phyloP scores from a whole-genome alignment of 1,139 yeast species.

The Candida albicans region DNA sequence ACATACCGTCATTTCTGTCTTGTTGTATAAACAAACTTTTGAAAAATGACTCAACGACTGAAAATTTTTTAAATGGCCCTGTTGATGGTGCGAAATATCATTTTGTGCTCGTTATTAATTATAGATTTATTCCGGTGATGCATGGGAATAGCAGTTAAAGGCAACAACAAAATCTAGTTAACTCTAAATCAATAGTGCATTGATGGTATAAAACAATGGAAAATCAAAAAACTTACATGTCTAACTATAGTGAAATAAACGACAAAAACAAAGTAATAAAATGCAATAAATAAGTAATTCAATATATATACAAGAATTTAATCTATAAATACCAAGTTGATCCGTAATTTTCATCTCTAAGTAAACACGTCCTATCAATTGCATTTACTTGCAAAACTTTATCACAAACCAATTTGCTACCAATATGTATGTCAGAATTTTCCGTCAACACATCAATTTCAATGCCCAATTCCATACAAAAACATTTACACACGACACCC shows the following conservation, averaged over 20 bases:
- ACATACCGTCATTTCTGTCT: no score
- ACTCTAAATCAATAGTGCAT: no score
- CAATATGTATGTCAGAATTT: slow-evolving; percentile 30
- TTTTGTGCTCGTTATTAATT: background rate
- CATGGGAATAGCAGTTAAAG: no score
- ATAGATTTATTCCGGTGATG: no score
- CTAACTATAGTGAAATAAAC: background rate
- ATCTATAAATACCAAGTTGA: slow-evolving; percentile 3
- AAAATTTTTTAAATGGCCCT: background rate
- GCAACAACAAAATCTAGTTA: no score
- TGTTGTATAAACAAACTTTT: background rate
- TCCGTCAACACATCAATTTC: slow-evolving; percentile 40
- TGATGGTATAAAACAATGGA: background rate
- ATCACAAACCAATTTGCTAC: slow-evolving; percentile 43
- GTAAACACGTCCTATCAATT: slow-evolving; percentile 32
- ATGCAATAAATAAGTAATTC: background rate
- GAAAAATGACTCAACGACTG: background rate
- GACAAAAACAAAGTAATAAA: no score
- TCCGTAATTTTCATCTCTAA: slow-evolving; percentile 18
- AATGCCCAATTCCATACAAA: slow-evolving; percentile 47
- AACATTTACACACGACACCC: slow-evolving; percentile 27
- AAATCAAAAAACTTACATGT: background rate
- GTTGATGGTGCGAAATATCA: background rate
- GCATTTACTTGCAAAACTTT: slow-evolving; percentile 39
- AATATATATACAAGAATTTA: background rate